phyloP scores from a whole-genome alignment of 768 basidiomycete species.

The Cytidiella melzeri region DNA sequence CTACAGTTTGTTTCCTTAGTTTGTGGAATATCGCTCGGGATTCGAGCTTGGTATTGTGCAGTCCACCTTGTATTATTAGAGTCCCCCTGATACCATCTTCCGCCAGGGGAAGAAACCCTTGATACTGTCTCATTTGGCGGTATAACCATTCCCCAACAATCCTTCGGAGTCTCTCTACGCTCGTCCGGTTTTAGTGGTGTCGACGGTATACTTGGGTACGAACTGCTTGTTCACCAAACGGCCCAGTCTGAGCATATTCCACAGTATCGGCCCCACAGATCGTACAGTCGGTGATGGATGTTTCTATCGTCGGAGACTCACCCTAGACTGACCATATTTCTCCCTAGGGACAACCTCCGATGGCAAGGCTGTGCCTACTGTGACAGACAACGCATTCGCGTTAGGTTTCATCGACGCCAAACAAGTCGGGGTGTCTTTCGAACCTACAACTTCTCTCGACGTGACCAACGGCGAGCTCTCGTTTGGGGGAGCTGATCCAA shows the following conservation, averaged over 20 bases:
- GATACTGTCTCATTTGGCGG: slow-evolving; percentile 41
- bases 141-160: slow-evolving; percentile 47
- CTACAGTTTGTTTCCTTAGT: neutral
- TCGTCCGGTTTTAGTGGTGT: slow-evolving; percentile 38
- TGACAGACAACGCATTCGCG: slow-evolving; percentile 28
- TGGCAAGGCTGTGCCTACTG: slow-evolving; percentile 23
- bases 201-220: slow-evolving; percentile 63
- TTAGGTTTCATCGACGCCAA: slow-evolving; percentile 25
- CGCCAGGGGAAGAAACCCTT: slow-evolving; percentile 14
- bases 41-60: slow-evolving; percentile 1
- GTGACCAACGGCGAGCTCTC: slow-evolving; percentile 10
- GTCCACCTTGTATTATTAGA: neutral
- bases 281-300: slow-evolving; percentile 44
- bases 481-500: slow-evolving; percentile 6
- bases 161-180: slow-evolving; percentile 53
- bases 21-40: slow-evolving; percentile 10
- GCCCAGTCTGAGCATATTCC: neutral
- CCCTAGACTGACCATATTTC: neutral
- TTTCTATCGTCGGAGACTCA: slow-evolving; percentile 18
- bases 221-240: neutral
- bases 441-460: slow-evolving; percentile 13
- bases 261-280: slow-evolving; percentile 54
- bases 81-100: neutral
- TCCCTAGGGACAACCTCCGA: neutral
- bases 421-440: slow-evolving; percentile 30